Evolutionary conservation across 108 stramenopile species (phyloP), one percentile per base, ranked within the genome.

Genomic region (Nitzschia sp.): DNA sequence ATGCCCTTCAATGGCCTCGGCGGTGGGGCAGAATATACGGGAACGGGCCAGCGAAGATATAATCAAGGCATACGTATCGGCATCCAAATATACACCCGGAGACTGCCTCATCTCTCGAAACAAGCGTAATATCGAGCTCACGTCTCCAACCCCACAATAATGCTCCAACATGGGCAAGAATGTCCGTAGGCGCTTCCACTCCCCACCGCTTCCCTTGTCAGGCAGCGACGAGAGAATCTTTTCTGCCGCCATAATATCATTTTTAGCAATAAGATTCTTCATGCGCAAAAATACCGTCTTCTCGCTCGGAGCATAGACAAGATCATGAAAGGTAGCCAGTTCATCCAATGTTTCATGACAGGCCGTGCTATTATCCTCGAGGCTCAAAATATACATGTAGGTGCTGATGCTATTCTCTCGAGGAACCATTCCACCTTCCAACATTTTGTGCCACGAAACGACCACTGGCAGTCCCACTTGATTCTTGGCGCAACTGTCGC

Each of bases 271-370:
- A 1, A 91, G 63, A 54, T 62, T 55, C 54, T 89, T 91, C 21
- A 95, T 81, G 18, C 87, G 80, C 15, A 89, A 35, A 5, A 78
- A 74, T 19, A 92, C 63, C n/a, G 86, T 91, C 60, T 89, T 88
- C 70, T 92, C 91, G 29, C 82, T 89, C 2, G 91, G 85, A 25
- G 75, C 73, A 66, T 81, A 91, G 17, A 91, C 38, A 9, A 80
- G 64, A 70, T 92, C 94, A 76, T 95, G 91, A 35, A 81, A 83
- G 42, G 74, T 75, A 3, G 91, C 94, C 27, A 92, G 79, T 70
- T 95, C 88, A 3, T 73, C 69, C 9, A 85, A 64, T 8, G 82
- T 24, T 38, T 78, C 77, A 26, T 33, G 21, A 3, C 38, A 29
- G 9, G 56, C 3, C 15, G 56, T 27, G 9, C 2, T 11, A 26